Base-by-base conservation (phyloP, 805 yeast species). In the Helenozyma rhizophorensis region DNA sequence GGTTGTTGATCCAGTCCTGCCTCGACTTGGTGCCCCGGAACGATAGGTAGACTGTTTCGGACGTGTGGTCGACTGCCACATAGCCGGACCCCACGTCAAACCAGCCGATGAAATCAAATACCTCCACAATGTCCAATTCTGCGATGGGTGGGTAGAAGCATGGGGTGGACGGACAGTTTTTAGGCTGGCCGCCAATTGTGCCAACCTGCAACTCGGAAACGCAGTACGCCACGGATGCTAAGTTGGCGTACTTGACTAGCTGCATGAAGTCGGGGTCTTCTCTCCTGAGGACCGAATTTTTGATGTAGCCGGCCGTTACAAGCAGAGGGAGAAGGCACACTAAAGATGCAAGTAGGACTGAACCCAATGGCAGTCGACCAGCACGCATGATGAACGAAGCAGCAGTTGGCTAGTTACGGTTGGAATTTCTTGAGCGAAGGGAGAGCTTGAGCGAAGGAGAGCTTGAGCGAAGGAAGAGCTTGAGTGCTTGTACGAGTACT, bases 21-120 rank as follows among this genome's bases (percentile, higher is more conserved):
- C 65, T 51, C 7, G 80, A 68, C 1, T 77, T 58, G 0, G 87
- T 75, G 4, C 93, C 93, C 56, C 87, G 68, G 43, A 78, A 79
- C 0, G 65, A 73, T 25, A 79, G 52, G 14, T 71, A 51, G 4
- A 83, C 58, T 29, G 69, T 63, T 27, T 64, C 50, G 14, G 53
- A 48, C 2, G 43, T 41, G 39, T 66, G 68, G 50, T 78, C 83
- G 8, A 69, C 58, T 7, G 76, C 74, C 15, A 75, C 62, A 45
- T 57, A 69, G 0, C 83, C 85, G 3, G 78, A 63, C 1, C 84
- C 81, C 2, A 59, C 55, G 11, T 70, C 68, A 14, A 70, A 68
- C 39, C 63, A 48, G 10, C 60, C 58, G 31, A 59, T 65, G 32
- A 70, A 70, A 31, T 60, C 54, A 30, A 72, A 65, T 1, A 66